Conservation (phyloP, 805 yeast species). For the Metschnikowia kofuensis region DNA sequence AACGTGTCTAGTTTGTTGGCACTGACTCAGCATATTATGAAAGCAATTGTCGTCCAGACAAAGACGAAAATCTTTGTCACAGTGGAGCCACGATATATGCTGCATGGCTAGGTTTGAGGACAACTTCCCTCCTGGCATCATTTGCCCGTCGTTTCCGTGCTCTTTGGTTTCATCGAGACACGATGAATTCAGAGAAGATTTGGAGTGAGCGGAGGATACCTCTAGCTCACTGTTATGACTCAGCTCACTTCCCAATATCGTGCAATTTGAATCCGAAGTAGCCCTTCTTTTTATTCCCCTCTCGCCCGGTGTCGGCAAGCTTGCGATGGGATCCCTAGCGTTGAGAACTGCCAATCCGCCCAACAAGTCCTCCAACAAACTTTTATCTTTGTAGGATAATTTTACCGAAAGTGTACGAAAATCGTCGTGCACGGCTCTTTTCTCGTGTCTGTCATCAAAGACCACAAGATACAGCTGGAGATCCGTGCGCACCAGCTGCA, state of each 20-base stretch:
- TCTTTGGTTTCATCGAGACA: no score
- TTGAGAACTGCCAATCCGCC: slow-evolving; percentile 4
- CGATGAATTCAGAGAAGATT: no score
- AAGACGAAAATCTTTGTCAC: slow-evolving; percentile 14
- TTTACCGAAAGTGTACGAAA: slow-evolving; percentile 1
- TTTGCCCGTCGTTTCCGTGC: no score
- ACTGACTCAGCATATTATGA: slow-evolving; percentile 9
- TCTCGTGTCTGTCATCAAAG: neutral
- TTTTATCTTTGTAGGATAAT: slow-evolving; percentile 16
- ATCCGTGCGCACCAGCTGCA: neutral
- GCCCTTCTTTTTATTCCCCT: neutral
- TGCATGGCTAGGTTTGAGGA: neutral
- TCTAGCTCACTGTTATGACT: no score
- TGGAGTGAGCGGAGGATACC: no score
- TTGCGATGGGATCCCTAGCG: neutral
- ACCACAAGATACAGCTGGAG: slow-evolving; percentile 6
- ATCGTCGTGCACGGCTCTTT: neutral
- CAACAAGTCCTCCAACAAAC: slow-evolving; percentile 13
- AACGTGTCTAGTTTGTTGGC: slow-evolving; percentile 13
- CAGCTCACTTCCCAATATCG: no score
- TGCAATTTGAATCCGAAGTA: no score
- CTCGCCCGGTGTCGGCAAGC: neutral
- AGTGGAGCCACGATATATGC: slow-evolving; percentile 16
- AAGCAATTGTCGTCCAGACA: slow-evolving; percentile 15
- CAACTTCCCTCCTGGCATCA: no score